Conservation (phyloP, 805 yeast genomes). For the Metschnikowia drakensbergensis region DNA sequence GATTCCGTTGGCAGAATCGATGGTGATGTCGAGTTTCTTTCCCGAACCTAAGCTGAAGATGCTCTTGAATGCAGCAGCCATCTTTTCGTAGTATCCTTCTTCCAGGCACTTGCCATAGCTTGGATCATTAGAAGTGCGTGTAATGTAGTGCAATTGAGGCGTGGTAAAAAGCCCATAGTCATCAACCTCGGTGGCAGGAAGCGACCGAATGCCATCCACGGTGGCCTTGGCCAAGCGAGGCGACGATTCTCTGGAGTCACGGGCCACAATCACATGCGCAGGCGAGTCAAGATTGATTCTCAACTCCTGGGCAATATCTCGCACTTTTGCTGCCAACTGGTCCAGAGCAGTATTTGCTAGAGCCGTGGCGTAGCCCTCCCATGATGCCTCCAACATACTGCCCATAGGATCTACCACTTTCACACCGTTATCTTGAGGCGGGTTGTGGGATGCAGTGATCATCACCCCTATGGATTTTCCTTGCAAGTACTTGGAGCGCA, state of each 20-base stretch:
- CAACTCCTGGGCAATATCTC: slow-evolving; percentile 34
- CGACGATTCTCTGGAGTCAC: slow-evolving; percentile 88
- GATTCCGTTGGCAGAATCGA: slow-evolving; percentile 96
- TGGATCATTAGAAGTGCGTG: slow-evolving; percentile 65
- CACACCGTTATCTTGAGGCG: slow-evolving; percentile 62
- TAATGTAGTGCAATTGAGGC: slow-evolving; percentile 89
- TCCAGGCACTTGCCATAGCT: slow-evolving; percentile 62
- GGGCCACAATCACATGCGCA: slow-evolving; percentile 61
- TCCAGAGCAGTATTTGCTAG: slow-evolving; percentile 66
- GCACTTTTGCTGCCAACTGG: slow-evolving; percentile 40
- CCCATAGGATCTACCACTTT: slow-evolving; percentile 94
- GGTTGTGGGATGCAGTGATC: slow-evolving; percentile 96
- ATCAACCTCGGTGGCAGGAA: slow-evolving; percentile 39
- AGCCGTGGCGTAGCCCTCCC: slow-evolving; percentile 81
- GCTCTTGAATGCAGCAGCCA: slow-evolving; percentile 49
- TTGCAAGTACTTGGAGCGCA: slow-evolving; percentile 68
- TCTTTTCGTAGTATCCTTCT: slow-evolving; percentile 64
- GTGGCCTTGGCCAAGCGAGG: slow-evolving; percentile 57
- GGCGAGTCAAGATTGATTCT: slow-evolving; percentile 43
- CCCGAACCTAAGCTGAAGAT: slow-evolving; percentile 30
- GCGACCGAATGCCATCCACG: slow-evolving; percentile 54
- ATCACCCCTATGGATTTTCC: slow-evolving; percentile 86
- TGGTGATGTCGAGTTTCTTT: slow-evolving; percentile 45
- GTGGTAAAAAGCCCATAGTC: slow-evolving; percentile 80
- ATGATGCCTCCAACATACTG: slow-evolving; percentile 74